Evolutionary conservation across 2,329 filamentous ascomycete genomes (phyloP).

Genomic region (Endocalyx cinctus): DNA sequence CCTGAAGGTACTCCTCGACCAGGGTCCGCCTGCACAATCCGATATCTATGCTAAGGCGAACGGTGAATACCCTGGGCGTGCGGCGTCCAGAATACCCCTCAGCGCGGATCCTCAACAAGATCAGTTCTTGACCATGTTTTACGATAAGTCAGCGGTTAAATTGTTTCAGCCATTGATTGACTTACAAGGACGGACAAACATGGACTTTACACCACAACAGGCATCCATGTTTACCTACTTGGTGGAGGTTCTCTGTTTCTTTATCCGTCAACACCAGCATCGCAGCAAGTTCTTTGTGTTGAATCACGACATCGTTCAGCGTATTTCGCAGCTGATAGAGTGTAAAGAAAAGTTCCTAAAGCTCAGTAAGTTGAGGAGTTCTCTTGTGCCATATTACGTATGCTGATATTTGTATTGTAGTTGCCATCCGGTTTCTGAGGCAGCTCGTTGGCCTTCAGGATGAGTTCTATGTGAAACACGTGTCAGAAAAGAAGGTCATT

Average conservation of each 20-base stretch:
- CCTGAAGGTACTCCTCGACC: slow-evolving; percentile 89
- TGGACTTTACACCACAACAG: slow-evolving; percentile 73
- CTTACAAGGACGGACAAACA: slow-evolving; percentile 64
- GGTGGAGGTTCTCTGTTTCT: slow-evolving; percentile 90
- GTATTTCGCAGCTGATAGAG: slow-evolving; percentile 76
- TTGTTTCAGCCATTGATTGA: slow-evolving; percentile 84
- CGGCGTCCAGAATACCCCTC: slow-evolving; percentile 44
- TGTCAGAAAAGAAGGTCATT: slow-evolving; percentile 76
- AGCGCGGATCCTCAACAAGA: slow-evolving; percentile 70
- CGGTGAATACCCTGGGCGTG: slow-evolving; percentile 62
- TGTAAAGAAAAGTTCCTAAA: slow-evolving; percentile 90
- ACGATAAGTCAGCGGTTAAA: slow-evolving; percentile 77
- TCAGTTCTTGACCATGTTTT: slow-evolving; percentile 81
- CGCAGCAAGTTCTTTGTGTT: slow-evolving; percentile 86
- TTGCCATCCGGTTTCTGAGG: slow-evolving; percentile 90
- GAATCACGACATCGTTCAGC: slow-evolving; percentile 68
- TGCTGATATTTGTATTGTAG: slow-evolving; percentile 46
- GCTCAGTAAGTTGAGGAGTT: slow-evolving; percentile 69
- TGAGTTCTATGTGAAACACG: slow-evolving; percentile 83
- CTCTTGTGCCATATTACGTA: too few relatives aligned
- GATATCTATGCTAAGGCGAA: slow-evolving; percentile 61
- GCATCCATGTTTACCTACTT: slow-evolving; percentile 88
- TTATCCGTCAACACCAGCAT: slow-evolving; percentile 82
- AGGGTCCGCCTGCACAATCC: slow-evolving; percentile 42
- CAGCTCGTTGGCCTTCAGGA: slow-evolving; percentile 81